Evolutionary conservation across 2,329 filamentous ascomycete species (phyloP), one percentile per base, ranked within the genome.

Genomic region (Orbilia oligospora): DNA sequence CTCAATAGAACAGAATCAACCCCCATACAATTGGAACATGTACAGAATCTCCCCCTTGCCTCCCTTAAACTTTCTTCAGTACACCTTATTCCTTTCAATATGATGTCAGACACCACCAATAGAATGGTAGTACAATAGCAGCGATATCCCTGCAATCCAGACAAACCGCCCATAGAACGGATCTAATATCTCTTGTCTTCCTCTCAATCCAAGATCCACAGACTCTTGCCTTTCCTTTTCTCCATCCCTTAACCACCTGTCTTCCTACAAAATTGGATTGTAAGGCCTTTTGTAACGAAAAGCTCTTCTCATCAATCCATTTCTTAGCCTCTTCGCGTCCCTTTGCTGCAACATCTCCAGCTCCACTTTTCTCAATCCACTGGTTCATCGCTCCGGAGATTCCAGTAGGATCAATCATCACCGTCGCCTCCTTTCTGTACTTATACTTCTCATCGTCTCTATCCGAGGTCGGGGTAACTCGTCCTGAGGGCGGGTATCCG

Each of bases 301-400:
- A 79, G 41, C 76, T 75, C 65, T 75, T 79, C 55, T 70, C 76
- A 48, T 73, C 76, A 10, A 73, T 49, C 76, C 76, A 79, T 14
- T 69, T 73, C 56, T 75, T 75, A 18, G 76, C 71, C 33, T 73
- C 76, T 22, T 79, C 76, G 16, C 58, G 63, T 22, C 68, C 58
- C 48, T 79, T 79, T 4, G 55, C 76, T 1, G 66, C 71, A 14
- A 69, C 69, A 36, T 75, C 76, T 18, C 66, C 70, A 3, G 70
- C 71, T 20, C 70, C 64, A 14, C 30, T 73, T 36, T 79, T 66
- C 18, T 66, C 55, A 1, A 79, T 73, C 76, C 76, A 79, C 24
- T 75, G 71, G n/a, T 71, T 70, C 63, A 79, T 73, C 41, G 73
- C 70, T 3, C 71, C 76, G 9, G 70, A 64, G 5, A 79, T 49